phyloP scores from a whole-genome alignment of 2,329 filamentous ascomycete genomes.

The Dendryphion nanum region DNA sequence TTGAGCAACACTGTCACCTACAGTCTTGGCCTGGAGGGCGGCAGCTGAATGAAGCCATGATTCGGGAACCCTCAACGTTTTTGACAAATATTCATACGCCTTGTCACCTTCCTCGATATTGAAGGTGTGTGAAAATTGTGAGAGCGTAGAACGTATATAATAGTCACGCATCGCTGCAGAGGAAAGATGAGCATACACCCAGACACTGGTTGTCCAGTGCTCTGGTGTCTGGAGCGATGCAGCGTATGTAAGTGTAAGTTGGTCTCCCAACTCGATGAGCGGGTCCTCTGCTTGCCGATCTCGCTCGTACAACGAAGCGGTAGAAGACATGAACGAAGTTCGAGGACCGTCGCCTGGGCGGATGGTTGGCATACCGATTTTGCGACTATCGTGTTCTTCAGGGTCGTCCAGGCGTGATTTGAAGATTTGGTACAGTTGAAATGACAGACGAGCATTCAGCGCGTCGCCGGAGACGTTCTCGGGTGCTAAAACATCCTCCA shows the following conservation, averaged over 20 bases:
- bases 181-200: constrained; percentile 75
- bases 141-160: constrained; percentile 65
- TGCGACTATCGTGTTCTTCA: constrained; percentile 23
- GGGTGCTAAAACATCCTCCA: constrained; percentile 73
- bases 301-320: constrained; percentile 20
- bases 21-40: constrained; percentile 75
- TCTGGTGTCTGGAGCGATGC: constrained; percentile 34
- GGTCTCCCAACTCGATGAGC: constrained; percentile 57
- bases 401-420: constrained; percentile 28
- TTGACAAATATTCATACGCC: constrained; percentile 59
- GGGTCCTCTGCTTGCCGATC: constrained; percentile 56
- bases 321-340: constrained; percentile 28
- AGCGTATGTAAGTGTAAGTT: constrained; percentile 52
- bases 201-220: constrained; percentile 56
- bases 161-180: constrained; percentile 63
- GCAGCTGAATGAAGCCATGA: constrained; percentile 86
- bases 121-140: constrained; percentile 63
- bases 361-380: constrained; percentile 30
- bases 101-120: constrained; percentile 55
- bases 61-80: constrained; percentile 68
- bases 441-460: constrained; percentile 73
- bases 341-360: constrained; percentile 17
- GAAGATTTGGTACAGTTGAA: constrained; percentile 72
- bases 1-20: constrained; percentile 60
- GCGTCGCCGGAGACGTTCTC: constrained; percentile 74